Conservation (phyloP, 2,329 filamentous ascomycete species). For the Raffaelea albimanens region DNA sequence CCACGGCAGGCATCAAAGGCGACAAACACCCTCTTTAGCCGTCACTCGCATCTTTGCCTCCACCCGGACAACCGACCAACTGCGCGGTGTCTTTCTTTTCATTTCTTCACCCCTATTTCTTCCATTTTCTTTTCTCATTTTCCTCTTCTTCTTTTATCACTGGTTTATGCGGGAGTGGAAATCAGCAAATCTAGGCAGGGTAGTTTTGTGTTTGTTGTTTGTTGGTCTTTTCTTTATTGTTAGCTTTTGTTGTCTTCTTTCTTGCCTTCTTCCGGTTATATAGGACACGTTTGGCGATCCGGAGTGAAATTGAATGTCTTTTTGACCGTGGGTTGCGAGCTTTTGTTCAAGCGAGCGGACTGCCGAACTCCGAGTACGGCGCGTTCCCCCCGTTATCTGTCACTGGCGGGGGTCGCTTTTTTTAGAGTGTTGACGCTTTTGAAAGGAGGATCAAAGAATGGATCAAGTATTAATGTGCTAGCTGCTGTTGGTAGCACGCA, state of each 20-base stretch:
- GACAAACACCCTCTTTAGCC: no score
- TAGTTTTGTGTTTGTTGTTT: slow-evolving; percentile 6
- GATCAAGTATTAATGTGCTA: no score
- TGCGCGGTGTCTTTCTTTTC: no score
- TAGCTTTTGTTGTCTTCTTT: slow-evolving; percentile 14
- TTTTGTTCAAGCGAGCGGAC: background rate
- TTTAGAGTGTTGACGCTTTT: no score
- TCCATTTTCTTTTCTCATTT: slow-evolving; percentile 11
- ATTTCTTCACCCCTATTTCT: background rate
- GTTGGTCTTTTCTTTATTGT: slow-evolving; percentile 14
- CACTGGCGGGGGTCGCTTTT: no score
- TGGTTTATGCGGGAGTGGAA: slow-evolving; percentile 15
- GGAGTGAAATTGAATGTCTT: slow-evolving; percentile 33
- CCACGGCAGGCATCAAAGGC: no score
- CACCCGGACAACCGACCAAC: no score
- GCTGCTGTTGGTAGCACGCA: no score
- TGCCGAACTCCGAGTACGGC: no score
- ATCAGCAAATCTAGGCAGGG: slow-evolving; percentile 22
- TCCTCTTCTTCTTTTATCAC: background rate
- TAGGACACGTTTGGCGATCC: slow-evolving; percentile 40
- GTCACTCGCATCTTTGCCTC: no score
- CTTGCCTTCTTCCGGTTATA: slow-evolving; percentile 19
- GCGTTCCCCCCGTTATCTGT: no score
- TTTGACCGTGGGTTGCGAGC: background rate
- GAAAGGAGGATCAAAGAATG: no score